Evolutionary conservation across 1,284 basidiomycete species (phyloP), one percentile per base, ranked within the genome.

Genomic region (Gymnopus androsaceus): DNA sequence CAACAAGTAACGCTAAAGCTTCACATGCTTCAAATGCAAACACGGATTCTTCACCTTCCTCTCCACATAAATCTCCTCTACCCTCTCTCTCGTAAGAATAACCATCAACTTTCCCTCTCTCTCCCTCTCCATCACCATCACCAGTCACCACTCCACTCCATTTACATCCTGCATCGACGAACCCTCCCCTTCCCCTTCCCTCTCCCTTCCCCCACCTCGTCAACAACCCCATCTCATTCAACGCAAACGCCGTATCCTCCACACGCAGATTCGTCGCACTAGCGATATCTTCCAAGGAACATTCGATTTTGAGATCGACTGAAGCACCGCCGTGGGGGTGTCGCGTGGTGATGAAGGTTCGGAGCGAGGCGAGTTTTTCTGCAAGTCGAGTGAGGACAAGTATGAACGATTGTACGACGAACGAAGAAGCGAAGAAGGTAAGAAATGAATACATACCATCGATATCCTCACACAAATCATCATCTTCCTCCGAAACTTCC

Each of bases 191-290:
- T 51, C 17, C 36, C 5, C n/a, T n/a, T n/a, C n/a, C n/a, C n/a
- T n/a, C n/a, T n/a, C n/a, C n/a, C 53, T 46, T 34, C 59, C 50
- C 41, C 49, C 73, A 72, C 38, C 76, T 72, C 49, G 71, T 72
- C 17, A 97, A 76, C 55, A 98, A 74, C 15, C 94, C 94, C 52
- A 90, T 88, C 68, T 97, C 94, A 54, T 90, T 87, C 54, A 98
- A 73, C 1, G 94, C 90, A 68, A 95, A 92, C 0, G 92, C 88
- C 0, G 88, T 84, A 67, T 98, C 95, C 60, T 98, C 94, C 0
- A 85, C 70, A 2, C 93, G 82, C 52, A 98, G 73, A 69, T 92
- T 87, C 40, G 92, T 94, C 12, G 90, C 90, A 11, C 78, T 76
- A 3, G 92, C 87, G 55, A 98, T 82, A 31, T 91, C 84, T 12